Base-by-base conservation (phyloP, 1,139 yeast species). In the Protomyces lactucae-debilis region DNA sequence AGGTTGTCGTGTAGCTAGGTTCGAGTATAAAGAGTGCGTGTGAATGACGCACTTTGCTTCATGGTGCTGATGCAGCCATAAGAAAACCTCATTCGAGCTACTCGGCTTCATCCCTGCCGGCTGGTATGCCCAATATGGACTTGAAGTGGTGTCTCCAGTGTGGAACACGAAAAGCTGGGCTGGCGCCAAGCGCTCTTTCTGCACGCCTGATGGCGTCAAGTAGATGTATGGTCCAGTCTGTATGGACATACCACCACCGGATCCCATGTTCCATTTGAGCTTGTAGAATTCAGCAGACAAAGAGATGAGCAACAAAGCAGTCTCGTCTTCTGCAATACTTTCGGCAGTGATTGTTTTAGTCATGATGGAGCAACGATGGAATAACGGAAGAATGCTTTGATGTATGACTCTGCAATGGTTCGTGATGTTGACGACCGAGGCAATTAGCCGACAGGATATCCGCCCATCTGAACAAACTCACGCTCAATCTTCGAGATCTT, bases 171-270 rank as follows among this genome's bases (percentile, higher is more conserved):
- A 90, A 84, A 92, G 82, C 73, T 92, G 91, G 72, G 83, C 82
- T 1, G 96, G 96, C 61, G 81, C 77, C 82, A 92, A 85, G 68
- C 92, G 79, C 72, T 92, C 98, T 76, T 92, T 92, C 73, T 92
- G 97, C 6, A 92, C 96, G 1, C 98, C 98, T 8, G 96, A 88
- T 1, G 98, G 98, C 0, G 97, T 96, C 55, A 92, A 81, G 73
- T 83, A 92, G 21, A 89, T 84, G 51, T 78, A 72, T 66, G 84
- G 80, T 2, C 75, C 72, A 12, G n/a, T 51, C 68, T 87, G 79
- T 63, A 92, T 87, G 46, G 96, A 87, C 71, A 92, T 86, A 2
- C 97, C 97, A 32, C 98, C 98, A 1, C 97, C 97, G 0, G 98
- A 92, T 3, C 97, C 98, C 0, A 96, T 87, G 68, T 90, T 95